Evolutionary conservation across 768 basidiomycete genomes (phyloP), one percentile per base, ranked within the genome.

Genomic region (Hygrophorus pudorinus): DNA sequence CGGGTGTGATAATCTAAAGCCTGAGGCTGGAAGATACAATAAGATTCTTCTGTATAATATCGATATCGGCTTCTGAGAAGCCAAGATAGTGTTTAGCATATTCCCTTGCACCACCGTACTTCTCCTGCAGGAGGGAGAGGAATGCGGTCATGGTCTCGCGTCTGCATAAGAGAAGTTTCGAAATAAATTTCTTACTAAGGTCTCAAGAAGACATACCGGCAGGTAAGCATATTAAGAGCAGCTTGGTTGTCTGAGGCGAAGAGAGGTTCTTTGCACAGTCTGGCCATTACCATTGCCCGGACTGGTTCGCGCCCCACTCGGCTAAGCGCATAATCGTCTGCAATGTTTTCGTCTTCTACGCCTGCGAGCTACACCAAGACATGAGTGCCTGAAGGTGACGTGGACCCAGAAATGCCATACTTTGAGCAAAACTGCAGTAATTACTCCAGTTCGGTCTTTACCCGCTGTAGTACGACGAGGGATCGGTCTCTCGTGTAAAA

Each of bases 221-320:
- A 87, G 3, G 80, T 76, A 42, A 89, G 76, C 83, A 88, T 85
- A 48, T 85, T 87, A n/a, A 85, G 64, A 1, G 84, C 84, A 17
- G 84, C 83, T 44, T 83, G 75, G 33, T 71, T 76, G 51, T 86
- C 81, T 5, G 78, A 70, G 1, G 81, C 79, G 56, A 88, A 88
- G 10, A 84, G 48, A 0, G 86, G 83, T 46, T 85, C 81, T 52
- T 79, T 79, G 7, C 70, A 63, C 21, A 89, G 70, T 5, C 86
- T 72, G 32, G 67, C 61, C 67, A 87, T 76, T 32, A 89, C 75
- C 67, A 70, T 76, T 49, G 75, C 76, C 20, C 86, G 73, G 10
- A 78, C 76, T 14, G 86, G 86, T 58, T 88, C 87, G 29, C 88
- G 78, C 4, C 87, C 87, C 30, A 90, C 65, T 46, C 84, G 68